These are phyloP conservation scores for Rugonectria rugulosa DNA, from an alignment of 2,329 filamentous ascomycete genomes.

Conservation along the genomic window DNA sequence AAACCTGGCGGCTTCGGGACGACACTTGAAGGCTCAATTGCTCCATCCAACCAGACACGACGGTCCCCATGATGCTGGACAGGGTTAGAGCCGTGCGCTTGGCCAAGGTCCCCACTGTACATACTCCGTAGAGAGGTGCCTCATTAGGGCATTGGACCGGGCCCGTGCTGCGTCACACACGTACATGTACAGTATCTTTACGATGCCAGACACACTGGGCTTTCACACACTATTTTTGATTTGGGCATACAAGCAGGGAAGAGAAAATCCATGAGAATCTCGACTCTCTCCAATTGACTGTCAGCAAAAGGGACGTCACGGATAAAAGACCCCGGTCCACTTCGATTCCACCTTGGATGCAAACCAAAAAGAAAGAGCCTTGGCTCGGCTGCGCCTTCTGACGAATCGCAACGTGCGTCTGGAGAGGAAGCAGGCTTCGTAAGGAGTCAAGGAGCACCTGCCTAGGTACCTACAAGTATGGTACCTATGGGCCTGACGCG, in stretches of 20 bases:
- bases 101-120: constrained; percentile 32
- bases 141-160: constrained; percentile 38
- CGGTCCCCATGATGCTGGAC: constrained; percentile 16
- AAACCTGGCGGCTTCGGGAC: constrained; percentile 26
- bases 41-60: background rate
- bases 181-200: constrained; percentile 19
- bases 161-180: constrained; percentile 36
- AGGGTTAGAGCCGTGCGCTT: constrained; percentile 34
- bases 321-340: constrained; percentile 35
- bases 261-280: constrained; percentile 9
- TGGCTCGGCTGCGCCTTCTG: constrained; percentile 24
- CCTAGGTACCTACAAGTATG: no score
- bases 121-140: constrained; percentile 22
- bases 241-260: no score
- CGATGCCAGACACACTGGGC: no score
- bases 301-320: constrained; percentile 31
- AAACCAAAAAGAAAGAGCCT: constrained; percentile 34
- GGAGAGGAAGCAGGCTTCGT: constrained; percentile 25
- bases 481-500: no score
- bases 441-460: no score
- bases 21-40: constrained; percentile 20
- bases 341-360: constrained; percentile 24
- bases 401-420: constrained; percentile 30
- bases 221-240: no score
- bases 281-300: constrained; percentile 19